phyloP scores from a whole-genome alignment of 176 grass and related monocot species.

The Oryza punctata region DNA sequence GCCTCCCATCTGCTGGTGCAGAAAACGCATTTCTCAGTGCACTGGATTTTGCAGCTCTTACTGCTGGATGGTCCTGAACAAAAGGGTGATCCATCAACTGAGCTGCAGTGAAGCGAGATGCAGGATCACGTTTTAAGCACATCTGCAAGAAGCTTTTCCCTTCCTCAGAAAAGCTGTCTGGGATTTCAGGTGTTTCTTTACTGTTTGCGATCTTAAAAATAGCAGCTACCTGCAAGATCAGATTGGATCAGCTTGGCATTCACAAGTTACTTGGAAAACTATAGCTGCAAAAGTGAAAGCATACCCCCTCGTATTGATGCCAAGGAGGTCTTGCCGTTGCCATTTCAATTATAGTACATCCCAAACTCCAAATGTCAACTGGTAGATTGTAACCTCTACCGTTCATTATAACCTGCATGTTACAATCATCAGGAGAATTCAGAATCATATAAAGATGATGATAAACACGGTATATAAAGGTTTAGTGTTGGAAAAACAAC shows the following conservation, averaged over 20 bases:
- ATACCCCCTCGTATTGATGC: conserved; percentile 91
- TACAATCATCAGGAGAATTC: conserved; percentile 1
- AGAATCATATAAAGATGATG: background rate
- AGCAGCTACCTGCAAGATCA: conserved; percentile 79
- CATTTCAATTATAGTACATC: conserved; percentile 98
- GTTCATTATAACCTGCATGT: conserved; percentile 89
- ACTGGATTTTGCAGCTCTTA: conserved; percentile 55
- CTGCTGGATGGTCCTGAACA: conserved; percentile 73
- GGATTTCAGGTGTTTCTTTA: conserved; percentile 95
- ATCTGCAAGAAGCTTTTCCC: conserved; percentile 75
- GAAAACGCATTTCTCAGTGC: conserved; percentile 41
- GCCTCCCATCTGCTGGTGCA: conserved; percentile 42
- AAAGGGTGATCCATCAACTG: conserved; percentile 88
- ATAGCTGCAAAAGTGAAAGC: conserved; percentile 37
- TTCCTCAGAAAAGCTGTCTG: conserved; percentile 68
- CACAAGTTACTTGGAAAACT: conserved; percentile 39
- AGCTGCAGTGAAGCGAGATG: conserved; percentile 62
- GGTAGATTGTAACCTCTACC: conserved; percentile 78
- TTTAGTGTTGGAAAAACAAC: conserved; percentile 20
- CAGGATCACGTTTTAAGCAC: conserved; percentile 81
- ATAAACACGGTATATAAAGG: conserved; percentile 4
- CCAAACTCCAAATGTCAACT: conserved; percentile 97
- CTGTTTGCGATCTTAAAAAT: conserved; percentile 99
- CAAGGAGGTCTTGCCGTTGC: conserved; percentile 95
- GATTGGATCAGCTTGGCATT: conserved; percentile 18